Conservation (phyloP, 78 protist species). For the Planoprotostelium fungivorum region DNA sequence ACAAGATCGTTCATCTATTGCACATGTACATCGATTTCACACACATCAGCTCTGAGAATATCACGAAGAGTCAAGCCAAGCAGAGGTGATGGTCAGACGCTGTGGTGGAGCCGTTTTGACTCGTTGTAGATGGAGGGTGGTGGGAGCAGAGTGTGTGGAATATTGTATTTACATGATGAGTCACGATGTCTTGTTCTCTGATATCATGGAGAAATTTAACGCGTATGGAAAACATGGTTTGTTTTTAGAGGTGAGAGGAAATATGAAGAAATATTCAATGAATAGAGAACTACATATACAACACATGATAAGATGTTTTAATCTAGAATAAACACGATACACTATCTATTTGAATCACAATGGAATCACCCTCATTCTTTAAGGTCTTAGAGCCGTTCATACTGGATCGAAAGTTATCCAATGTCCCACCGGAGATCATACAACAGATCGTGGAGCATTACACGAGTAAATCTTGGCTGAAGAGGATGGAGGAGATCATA, state of each 20-base stretch:
- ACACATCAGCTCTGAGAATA: background rate
- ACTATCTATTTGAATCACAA: background rate
- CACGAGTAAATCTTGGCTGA: background rate
- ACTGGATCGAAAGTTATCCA: background rate
- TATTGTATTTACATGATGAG: background rate
- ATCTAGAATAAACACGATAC: too few species aligned
- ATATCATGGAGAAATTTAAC: background rate
- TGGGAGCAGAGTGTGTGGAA: background rate
- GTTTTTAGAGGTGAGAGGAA: background rate
- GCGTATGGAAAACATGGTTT: background rate
- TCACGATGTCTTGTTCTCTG: background rate
- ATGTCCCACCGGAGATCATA: background rate
- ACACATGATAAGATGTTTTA: too few species aligned
- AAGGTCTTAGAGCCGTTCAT: background rate
- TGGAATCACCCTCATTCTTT: background rate
- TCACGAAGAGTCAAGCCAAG: background rate
- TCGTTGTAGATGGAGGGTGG: background rate
- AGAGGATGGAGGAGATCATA: background rate
- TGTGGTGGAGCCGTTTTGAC: background rate
- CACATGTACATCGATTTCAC: background rate
- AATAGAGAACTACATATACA: too few species aligned
- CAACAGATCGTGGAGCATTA: background rate
- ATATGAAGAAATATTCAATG: too few species aligned
- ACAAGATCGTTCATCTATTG: background rate
- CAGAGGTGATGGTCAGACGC: background rate